These are phyloP conservation scores for Monosporozyma aquatica DNA, from an alignment of 805 yeast genomes.

Conservation along the genomic window DNA sequence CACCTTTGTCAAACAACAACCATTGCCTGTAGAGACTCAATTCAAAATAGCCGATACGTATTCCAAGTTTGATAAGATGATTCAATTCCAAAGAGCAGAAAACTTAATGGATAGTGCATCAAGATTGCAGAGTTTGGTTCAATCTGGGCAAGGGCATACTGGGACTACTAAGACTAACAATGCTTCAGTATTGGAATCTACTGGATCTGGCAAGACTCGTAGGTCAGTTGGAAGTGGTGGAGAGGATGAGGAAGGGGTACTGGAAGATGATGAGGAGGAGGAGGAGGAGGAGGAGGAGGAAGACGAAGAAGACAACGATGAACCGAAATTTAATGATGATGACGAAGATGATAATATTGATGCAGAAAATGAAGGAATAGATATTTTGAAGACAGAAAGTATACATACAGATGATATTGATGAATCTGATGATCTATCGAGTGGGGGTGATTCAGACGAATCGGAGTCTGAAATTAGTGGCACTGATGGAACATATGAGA, in stretches of 20 bases:
- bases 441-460: conserved; percentile 5
- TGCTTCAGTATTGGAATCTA: too few relatives aligned
- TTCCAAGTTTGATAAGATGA: conserved; percentile 12
- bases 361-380: conserved; percentile 14
- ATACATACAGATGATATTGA: conserved; percentile 22
- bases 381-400: conserved; percentile 20
- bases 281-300: conserved; percentile 5
- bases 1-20: conserved; percentile 47
- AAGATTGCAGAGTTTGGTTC: conserved; percentile 21
- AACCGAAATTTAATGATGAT: conserved; percentile 2
- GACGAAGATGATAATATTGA: conserved; percentile 7
- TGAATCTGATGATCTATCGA: conserved; percentile 12
- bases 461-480: conserved; percentile 22
- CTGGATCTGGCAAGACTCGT: too few relatives aligned
- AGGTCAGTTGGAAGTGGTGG: too few relatives aligned
- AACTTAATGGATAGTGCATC: conserved; percentile 37
- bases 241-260: too few relatives aligned
- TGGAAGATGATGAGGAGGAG: conserved; percentile 3
- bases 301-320: conserved; percentile 2
- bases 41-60: conserved; percentile 43
- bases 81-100: conserved; percentile 30
- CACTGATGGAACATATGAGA: conserved; percentile 16
- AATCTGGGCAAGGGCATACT: not conserved
- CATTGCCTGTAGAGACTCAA: conserved; percentile 55
- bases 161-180: not conserved